Percentiles rank a stretch among this genome's conserved stretches.
phyloP scores from a whole-genome alignment of 2,329 filamentous ascomycete genomes.

The Alternaria gansuensis region DNA sequence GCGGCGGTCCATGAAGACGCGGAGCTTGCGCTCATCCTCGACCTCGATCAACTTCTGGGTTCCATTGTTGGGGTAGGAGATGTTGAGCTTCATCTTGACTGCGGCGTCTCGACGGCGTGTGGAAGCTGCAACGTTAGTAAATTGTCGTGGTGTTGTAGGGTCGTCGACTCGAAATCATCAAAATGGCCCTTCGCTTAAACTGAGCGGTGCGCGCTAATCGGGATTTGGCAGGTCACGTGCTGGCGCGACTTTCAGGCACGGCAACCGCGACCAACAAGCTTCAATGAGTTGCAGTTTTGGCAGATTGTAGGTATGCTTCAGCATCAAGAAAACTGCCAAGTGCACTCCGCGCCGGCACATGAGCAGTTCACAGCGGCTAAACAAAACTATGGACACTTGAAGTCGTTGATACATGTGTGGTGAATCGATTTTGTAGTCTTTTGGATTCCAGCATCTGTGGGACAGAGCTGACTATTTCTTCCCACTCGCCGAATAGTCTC shows the following conservation, averaged over 20 bases:
- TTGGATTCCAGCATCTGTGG: no score
- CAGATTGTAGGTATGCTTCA: neutral
- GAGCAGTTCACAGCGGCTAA: neutral
- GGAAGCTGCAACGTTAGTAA: constrained; percentile 51
- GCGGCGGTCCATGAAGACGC: constrained; percentile 98
- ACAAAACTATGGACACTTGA: neutral
- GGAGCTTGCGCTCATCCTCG: constrained; percentile 99
- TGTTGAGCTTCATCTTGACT: constrained; percentile 77
- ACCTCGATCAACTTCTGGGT: constrained; percentile 99
- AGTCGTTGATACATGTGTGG: neutral
- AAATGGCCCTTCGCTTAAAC: constrained; percentile 11
- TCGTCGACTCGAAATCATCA: constrained; percentile 28
- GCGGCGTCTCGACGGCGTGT: constrained; percentile 44
- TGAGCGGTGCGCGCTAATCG: constrained; percentile 20
- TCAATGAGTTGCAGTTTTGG: no score
- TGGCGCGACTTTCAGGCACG: constrained; percentile 12
- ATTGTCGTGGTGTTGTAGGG: constrained; percentile 36
- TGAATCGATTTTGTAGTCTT: no score
- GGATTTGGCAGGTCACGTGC: constrained; percentile 21
- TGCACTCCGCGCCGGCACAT: neutral
- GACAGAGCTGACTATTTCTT: neutral
- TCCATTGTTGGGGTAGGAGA: constrained; percentile 97
- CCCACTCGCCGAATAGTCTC: neutral
- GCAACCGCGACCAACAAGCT: constrained; percentile 1
- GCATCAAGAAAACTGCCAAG: neutral